phyloP scores from a whole-genome alignment of 163 green algal species.

The Coccomyxa subellipsoidea region DNA sequence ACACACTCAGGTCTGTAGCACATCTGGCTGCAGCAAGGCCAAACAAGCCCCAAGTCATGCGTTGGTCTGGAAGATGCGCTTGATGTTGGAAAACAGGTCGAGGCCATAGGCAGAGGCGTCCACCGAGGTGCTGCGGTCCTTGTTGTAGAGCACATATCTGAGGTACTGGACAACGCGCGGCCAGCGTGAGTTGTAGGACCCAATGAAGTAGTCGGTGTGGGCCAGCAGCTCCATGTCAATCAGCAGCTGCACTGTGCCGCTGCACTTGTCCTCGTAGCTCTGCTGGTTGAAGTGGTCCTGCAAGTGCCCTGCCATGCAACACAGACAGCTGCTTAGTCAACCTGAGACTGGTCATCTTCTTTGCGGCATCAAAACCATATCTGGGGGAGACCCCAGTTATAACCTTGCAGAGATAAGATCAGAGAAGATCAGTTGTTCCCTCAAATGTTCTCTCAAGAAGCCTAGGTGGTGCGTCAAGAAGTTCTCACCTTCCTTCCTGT shows the following conservation, averaged over 20 bases:
- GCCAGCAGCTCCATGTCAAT: conserved; percentile 19
- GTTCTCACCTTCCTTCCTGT: not conserved
- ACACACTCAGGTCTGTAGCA: too few relatives aligned
- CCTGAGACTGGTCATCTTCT: too few relatives aligned
- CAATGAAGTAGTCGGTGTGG: conserved; percentile 11
- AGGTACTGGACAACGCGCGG: not conserved
- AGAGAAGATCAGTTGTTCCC: too few relatives aligned
- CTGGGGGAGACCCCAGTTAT: too few relatives aligned
- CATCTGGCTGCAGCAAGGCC: too few relatives aligned
- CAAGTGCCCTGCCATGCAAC: not conserved
- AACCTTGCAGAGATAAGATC: too few relatives aligned
- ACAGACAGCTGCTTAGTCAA: not conserved
- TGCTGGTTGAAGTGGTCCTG: conserved; percentile 8
- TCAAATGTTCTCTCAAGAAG: not conserved
- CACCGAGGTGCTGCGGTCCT: not conserved
- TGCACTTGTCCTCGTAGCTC: conserved; percentile 9
- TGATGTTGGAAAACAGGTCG: conserved; percentile 1
- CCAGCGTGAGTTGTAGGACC: not conserved
- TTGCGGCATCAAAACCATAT: too few relatives aligned
- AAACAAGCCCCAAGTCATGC: not conserved
- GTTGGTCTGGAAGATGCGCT: not conserved
- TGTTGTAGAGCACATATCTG: conserved; percentile 1
- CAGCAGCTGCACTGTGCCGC: conserved; percentile 11
- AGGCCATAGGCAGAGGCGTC: conserved; percentile 1
- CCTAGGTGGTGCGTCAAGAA: not conserved